Percentiles rank a stretch among this genome's conserved stretches.
Evolutionary conservation across 2,329 filamentous ascomycete species (phyloP).

Genomic region (Bipolaris oryzae): DNA sequence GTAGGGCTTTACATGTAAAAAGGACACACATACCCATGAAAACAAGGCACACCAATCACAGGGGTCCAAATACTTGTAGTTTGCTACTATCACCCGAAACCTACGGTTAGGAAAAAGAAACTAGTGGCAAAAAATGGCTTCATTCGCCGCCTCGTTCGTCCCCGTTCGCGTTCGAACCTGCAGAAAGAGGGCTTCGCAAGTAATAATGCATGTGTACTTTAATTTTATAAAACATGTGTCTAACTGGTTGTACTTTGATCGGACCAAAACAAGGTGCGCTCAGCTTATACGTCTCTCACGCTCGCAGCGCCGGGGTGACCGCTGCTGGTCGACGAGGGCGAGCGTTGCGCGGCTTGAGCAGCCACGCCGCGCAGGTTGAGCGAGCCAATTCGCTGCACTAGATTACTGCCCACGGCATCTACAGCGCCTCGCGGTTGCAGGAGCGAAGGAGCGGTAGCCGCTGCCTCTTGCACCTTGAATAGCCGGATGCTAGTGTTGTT

Average conservation of each 20-base stretch:
- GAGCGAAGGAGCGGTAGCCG: conserved; percentile 77
- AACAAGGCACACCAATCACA: too few species aligned
- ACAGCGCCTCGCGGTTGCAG: conserved; percentile 87
- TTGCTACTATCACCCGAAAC: too few species aligned
- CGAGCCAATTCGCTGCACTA: conserved; percentile 84
- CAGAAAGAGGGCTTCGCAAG: too few species aligned
- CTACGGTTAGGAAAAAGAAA: too few species aligned
- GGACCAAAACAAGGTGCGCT: conserved; percentile 1
- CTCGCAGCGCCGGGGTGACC: conserved; percentile 32
- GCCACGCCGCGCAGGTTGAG: conserved; percentile 67
- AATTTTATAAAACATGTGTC: too few species aligned
- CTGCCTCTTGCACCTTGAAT: conserved; percentile 87
- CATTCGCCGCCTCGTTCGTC: too few species aligned
- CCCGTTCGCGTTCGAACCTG: too few species aligned
- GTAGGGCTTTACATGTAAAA: too few species aligned
- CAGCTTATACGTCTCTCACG: conserved; percentile 44
- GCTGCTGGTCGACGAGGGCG: conserved; percentile 14
- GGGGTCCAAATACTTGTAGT: too few species aligned
- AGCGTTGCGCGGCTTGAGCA: conserved; percentile 28
- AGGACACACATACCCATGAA: too few species aligned
- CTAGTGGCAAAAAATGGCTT: too few species aligned
- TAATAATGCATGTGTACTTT: too few species aligned
- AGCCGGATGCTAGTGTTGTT: conserved; percentile 87
- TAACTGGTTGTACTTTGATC: background rate
- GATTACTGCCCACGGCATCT: conserved; percentile 88